These are phyloP conservation scores for Angomonas deanei DNA, from an alignment of 208 protist species.

Conservation along the genomic window DNA sequence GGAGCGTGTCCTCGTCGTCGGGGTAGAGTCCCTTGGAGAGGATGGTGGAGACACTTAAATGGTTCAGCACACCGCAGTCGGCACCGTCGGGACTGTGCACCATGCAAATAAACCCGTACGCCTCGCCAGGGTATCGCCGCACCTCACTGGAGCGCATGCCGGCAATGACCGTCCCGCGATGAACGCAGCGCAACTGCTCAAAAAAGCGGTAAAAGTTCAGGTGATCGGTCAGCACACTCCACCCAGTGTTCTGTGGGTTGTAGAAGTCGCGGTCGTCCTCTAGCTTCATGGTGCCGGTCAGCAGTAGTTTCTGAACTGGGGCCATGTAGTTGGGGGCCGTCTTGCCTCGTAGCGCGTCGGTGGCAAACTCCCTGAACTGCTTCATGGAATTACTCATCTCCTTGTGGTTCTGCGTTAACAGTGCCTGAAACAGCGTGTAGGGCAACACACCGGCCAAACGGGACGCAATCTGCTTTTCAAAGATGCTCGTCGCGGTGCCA, in stretches of 20 bases:
- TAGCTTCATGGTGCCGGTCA: constrained; percentile 81
- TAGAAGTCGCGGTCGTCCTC: constrained; percentile 77
- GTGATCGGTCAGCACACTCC: constrained; percentile 97
- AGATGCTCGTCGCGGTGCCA: constrained; percentile 82
- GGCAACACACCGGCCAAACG: constrained; percentile 52
- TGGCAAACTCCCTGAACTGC: constrained; percentile 50
- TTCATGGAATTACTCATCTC: constrained; percentile 44
- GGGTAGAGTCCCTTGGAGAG: constrained; percentile 43
- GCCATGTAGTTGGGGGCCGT: constrained; percentile 13
- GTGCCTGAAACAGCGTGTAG: constrained; percentile 39
- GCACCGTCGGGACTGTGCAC: constrained; percentile 99
- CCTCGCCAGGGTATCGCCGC: constrained; percentile 98
- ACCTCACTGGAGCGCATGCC: constrained; percentile 97
- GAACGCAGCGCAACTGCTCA: constrained; percentile 98
- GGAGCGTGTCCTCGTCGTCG: constrained; percentile 2
- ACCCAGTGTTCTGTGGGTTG: constrained; percentile 90
- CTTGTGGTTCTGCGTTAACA: constrained; percentile 26
- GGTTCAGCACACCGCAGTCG: constrained; percentile 99
- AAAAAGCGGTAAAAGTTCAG: constrained; percentile 99
- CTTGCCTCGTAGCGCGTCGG: constrained; percentile 15
- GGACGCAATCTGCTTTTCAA: constrained; percentile 39
- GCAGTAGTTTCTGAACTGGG: constrained; percentile 57
- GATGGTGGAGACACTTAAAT: constrained; percentile 92
- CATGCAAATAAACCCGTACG: constrained; percentile 99
- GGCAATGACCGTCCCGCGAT: constrained; percentile 98